Base-by-base conservation (phyloP, 345 rosid species). In the Tarenaya hassleriana region DNA sequence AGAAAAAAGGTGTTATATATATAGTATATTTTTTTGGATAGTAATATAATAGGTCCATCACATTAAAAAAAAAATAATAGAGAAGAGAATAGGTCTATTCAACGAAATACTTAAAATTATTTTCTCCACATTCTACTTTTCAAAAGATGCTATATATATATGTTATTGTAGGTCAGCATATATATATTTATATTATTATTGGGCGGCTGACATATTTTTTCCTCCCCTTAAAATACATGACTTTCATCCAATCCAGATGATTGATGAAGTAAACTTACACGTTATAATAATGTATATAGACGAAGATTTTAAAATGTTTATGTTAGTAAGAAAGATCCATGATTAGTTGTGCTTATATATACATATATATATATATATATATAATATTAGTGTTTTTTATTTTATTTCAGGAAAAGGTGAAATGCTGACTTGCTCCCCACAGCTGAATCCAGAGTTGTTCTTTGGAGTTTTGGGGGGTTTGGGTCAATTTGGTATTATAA, bases 401-500 rank as follows among this genome's bases (percentile, higher is more conserved):
- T 42, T 44, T 38, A 31, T 47, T 47, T 29, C 81, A 85, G 95
- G 95, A 50, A 85, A 68, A 59, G 90, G 83, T 4, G 79, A 82
- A 61, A 57, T 71, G 7, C 34, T 78, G 55, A 74, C 80, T 34
- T 86, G 95, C 67, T 82, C 90, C 9, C 44, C 68, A 15, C 7
- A 41, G 51, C 40, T 64, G 17, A 76, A 80, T 51, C 71, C 87
- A 0, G 85, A 86, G 43, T 64, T 86, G 24, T 86, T 82, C 59
- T 67, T 69, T 63, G 87, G 78, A 13, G 95, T 73, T 56, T 55
- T 86, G 6, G 95, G 95, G 15, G 95, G 95, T 7, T 58, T 86
- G 58, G 95, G 95, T 56, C 95, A 86, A 62, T 86, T 86, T 68
- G 95, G 95, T 4, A 78, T 86, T 1, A 82, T 82, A 60, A 80